phyloP scores from a whole-genome alignment of 2,329 filamentous ascomycete species.

The Cryphonectria radicalis region DNA sequence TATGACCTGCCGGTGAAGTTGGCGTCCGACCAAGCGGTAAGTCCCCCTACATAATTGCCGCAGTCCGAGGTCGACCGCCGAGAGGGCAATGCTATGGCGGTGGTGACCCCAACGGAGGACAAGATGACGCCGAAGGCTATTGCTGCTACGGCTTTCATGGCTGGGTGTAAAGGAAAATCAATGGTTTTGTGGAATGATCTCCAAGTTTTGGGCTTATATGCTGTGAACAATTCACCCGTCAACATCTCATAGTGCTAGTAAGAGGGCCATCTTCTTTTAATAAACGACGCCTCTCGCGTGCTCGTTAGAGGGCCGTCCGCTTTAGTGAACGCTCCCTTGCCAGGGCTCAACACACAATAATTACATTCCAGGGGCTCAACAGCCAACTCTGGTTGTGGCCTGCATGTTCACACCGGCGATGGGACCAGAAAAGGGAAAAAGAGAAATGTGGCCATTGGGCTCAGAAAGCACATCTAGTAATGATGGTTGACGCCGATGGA shows the following conservation, averaged over 20 bases:
- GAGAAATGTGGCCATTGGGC: background rate
- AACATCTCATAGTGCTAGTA: background rate
- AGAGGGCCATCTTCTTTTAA: background rate
- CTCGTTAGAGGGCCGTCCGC: background rate
- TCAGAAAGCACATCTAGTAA: background rate
- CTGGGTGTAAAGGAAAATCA: background rate
- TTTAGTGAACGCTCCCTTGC: background rate
- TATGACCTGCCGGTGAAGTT: conserved; percentile 21
- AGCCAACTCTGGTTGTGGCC: background rate
- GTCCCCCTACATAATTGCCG: conserved; percentile 6
- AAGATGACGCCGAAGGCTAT: background rate
- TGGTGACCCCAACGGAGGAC: background rate
- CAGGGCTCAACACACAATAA: background rate
- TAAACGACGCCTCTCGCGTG: background rate
- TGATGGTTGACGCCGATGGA: background rate
- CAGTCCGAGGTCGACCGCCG: conserved; percentile 3
- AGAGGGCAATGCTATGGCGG: conserved; percentile 8
- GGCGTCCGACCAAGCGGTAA: conserved; percentile 24
- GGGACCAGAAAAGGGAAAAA: background rate
- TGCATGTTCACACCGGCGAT: background rate
- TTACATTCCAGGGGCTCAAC: background rate
- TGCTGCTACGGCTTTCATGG: background rate
- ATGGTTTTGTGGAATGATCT: background rate
- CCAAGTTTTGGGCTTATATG: background rate
- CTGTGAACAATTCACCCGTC: background rate